Evolutionary conservation across 2,329 filamentous ascomycete genomes (phyloP).

Genomic region (Scorias spongiosa): DNA sequence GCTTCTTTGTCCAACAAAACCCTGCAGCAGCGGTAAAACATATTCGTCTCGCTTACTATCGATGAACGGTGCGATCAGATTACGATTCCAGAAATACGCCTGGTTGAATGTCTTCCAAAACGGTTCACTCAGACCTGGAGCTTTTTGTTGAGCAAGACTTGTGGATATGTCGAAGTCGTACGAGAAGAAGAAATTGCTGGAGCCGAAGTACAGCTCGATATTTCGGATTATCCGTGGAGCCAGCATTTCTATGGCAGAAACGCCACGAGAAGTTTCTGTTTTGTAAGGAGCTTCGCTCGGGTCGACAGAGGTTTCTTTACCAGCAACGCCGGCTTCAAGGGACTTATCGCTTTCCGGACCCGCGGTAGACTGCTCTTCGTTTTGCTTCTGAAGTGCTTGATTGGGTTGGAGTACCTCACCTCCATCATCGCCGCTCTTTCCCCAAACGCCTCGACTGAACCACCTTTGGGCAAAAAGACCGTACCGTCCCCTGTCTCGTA

Average conservation of each 20-base stretch:
- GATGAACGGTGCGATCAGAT: slow-evolving; percentile 59
- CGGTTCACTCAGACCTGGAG: slow-evolving; percentile 36
- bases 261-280: not conserved
- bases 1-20: slow-evolving; percentile 74
- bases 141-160: slow-evolving; percentile 31
- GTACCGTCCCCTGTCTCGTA: slow-evolving; percentile 67
- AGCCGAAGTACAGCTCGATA: slow-evolving; percentile 68
- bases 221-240: slow-evolving; percentile 75
- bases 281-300: not conserved
- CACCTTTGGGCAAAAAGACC: slow-evolving; percentile 80
- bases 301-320: not conserved
- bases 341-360: slow-evolving; percentile 12
- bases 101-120: slow-evolving; percentile 56
- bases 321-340: not conserved
- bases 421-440: slow-evolving; percentile 18
- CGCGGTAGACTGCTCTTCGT: slow-evolving; percentile 18
- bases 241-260: slow-evolving; percentile 28
- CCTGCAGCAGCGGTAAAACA: slow-evolving; percentile 74
- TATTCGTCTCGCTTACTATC: slow-evolving; percentile 56
- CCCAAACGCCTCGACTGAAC: slow-evolving; percentile 79
- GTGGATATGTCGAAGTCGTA: slow-evolving; percentile 88
- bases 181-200: slow-evolving; percentile 81
- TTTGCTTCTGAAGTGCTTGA: slow-evolving; percentile 14
- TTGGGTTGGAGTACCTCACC: slow-evolving; percentile 16
- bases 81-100: slow-evolving; percentile 79